These are phyloP conservation scores for Abelmoschus esculentus DNA, from an alignment of 345 rosid species.

Conservation along the genomic window DNA sequence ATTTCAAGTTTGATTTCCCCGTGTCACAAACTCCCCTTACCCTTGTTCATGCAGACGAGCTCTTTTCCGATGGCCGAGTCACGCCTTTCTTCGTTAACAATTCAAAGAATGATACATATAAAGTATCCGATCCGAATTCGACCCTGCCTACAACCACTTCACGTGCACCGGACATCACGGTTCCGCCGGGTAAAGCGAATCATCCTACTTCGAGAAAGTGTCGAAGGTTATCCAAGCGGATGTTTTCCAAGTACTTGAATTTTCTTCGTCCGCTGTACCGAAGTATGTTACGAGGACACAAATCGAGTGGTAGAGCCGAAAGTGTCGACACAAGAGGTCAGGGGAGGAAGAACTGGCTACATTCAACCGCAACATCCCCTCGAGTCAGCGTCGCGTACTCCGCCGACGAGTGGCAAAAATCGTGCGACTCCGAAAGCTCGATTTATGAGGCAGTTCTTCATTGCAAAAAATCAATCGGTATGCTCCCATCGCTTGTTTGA, in stretches of 20 bases:
- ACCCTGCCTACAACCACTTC: conserved; percentile 20
- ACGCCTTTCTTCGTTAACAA: conserved; percentile 46
- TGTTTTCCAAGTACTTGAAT: conserved; percentile 59
- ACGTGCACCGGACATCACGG: conserved; percentile 19
- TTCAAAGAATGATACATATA: conserved; percentile 28
- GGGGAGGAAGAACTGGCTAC: conserved; percentile 34
- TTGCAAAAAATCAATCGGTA: conserved; percentile 87
- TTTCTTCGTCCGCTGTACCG: conserved; percentile 61
- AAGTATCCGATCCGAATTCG: conserved; percentile 21
- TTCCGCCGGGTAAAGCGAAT: conserved; percentile 20
- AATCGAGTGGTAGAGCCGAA: conserved; percentile 34
- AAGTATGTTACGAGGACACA: conserved; percentile 35
- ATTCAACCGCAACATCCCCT: conserved; percentile 61
- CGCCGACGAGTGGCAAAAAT: conserved; percentile 56
- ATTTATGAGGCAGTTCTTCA: conserved; percentile 92
- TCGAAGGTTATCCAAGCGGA: conserved; percentile 44
- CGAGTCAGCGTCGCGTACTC: conserved; percentile 56
- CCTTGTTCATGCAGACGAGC: conserved; percentile 77
- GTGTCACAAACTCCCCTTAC: conserved; percentile 45
- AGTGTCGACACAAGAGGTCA: conserved; percentile 24
- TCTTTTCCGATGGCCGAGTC: conserved; percentile 73
- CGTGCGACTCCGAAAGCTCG: conserved; percentile 86
- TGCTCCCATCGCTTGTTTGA: background rate
- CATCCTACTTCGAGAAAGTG: conserved; percentile 42
- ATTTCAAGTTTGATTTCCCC: conserved; percentile 74